Base-by-base conservation (phyloP, 345 rosid genomes). In the Ricinus communis region DNA sequence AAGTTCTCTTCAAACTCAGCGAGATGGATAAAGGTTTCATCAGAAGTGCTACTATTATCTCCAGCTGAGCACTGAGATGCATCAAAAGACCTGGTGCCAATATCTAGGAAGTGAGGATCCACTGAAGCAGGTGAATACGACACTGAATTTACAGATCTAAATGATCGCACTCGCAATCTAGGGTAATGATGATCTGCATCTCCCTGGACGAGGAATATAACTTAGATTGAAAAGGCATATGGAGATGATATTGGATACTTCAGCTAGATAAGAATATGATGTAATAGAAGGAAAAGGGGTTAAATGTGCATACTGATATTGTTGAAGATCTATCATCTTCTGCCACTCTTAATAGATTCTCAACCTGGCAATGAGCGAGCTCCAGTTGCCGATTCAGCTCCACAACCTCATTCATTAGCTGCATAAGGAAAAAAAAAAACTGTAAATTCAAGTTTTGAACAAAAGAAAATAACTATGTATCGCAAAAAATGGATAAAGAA, bases 381-480 rank as follows among this genome's bases (percentile, higher is more conserved):
- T 87, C 87, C 67, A 86, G 76, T 68, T 81, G 86, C 71, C 66
- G 81, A 55, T 78, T 83, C 80, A 92, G 85, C 61, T 83, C 81
- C 58, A 57, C 40, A 28, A 90, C 79, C 77, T 90, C 93, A 62
- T 82, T 83, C 75, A 80, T 83, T 55, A 95, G 90, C 97, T 95
- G 87, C 71, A 76, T 55, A n/a, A n/a, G n/a, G 63, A 75, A 56
- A 49, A 8, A 45, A 12, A 4, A 55, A 69, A 64, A 65, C 50
- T 33, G 9, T 18, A 51, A 22, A 24, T 36, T 50, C 24, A 67
- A 40, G 72, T 30, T 51, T 43, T 61, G 24, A 58, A 62, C 43
- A 36, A 33, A 62, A 72, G 36, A 19, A 40, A 15, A 30, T 5
- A 41, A 14, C n/a, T 22, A 22, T 2, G 18, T 56, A 18, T 56